Evolutionary conservation across 371 early-diverging fungal genomes (phyloP).

Genomic region (Mucor saturninus): DNA sequence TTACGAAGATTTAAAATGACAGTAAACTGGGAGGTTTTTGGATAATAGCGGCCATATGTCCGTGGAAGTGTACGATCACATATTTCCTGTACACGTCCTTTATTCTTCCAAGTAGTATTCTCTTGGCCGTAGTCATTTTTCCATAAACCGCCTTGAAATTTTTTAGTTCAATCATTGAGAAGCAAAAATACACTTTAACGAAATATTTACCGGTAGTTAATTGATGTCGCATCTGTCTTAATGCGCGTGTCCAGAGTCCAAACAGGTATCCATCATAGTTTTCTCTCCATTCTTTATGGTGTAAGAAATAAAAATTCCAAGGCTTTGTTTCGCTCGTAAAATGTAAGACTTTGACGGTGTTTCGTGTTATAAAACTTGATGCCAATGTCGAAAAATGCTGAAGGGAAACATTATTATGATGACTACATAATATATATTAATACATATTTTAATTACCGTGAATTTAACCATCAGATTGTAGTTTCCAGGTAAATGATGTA

Average conservation of each 20-base stretch:
- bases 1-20: conserved; percentile 14
- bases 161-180: background rate
- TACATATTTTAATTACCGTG: conserved; percentile 20
- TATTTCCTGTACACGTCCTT: conserved; percentile 16
- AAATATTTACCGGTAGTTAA: conserved; percentile 9
- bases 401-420: no score
- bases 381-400: conserved; percentile 35
- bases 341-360: conserved; percentile 37
- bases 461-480: conserved; percentile 47
- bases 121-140: background rate
- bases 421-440: no score
- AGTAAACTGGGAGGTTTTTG: conserved; percentile 19
- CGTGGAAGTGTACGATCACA: conserved; percentile 21
- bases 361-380: conserved; percentile 21
- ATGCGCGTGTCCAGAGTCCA: conserved; percentile 30
- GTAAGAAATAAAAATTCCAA: conserved; percentile 40
- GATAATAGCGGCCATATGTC: conserved; percentile 20
- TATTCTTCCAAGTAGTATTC: background rate
- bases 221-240: conserved; percentile 15
- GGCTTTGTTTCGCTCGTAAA: conserved; percentile 46
- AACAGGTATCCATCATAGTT: conserved; percentile 41
- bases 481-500: conserved; percentile 31
- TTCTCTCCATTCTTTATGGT: conserved; percentile 40
- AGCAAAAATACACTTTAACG: background rate
- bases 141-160: conserved; percentile 4